Evolutionary conservation across 1,139 yeast species (phyloP).

Genomic region (Nakaseomyces nivariensis): DNA sequence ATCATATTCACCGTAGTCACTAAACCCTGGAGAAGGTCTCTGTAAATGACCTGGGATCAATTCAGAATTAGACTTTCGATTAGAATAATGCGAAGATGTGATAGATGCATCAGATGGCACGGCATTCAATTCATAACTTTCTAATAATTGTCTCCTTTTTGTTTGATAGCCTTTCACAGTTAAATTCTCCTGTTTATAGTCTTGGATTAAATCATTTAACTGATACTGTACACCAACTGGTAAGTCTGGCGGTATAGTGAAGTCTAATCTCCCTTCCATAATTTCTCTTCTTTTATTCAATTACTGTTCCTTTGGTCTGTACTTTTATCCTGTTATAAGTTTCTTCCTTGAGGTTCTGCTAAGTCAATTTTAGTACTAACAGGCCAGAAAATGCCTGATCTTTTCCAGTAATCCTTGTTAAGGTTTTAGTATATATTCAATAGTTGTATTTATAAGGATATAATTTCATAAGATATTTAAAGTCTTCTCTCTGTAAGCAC

Average conservation of each 20-base stretch:
- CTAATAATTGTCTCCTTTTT: conserved; percentile 41
- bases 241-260: conserved; percentile 24
- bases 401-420: too few species aligned
- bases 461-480: too few species aligned
- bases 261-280: conserved; percentile 15
- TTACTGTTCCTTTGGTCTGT: too few species aligned
- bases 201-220: conserved; percentile 38
- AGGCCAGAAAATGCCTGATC: too few species aligned
- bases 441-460: too few species aligned
- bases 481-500: too few species aligned
- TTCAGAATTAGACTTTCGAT: neutral
- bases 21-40: neutral
- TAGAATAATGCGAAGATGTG: neutral
- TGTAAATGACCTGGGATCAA: neutral
- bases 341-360: neutral
- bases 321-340: neutral
- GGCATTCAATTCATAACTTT: conserved; percentile 13
- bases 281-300: too few species aligned
- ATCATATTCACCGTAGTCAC: neutral
- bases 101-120: neutral
- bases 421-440: too few species aligned
- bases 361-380: too few species aligned
- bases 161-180: conserved; percentile 60
- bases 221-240: conserved; percentile 23
- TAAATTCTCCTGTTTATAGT: conserved; percentile 53